These are phyloP conservation scores for Podosphaera aphanis DNA, from an alignment of 2,329 filamentous ascomycete species.

Conservation along the genomic window DNA sequence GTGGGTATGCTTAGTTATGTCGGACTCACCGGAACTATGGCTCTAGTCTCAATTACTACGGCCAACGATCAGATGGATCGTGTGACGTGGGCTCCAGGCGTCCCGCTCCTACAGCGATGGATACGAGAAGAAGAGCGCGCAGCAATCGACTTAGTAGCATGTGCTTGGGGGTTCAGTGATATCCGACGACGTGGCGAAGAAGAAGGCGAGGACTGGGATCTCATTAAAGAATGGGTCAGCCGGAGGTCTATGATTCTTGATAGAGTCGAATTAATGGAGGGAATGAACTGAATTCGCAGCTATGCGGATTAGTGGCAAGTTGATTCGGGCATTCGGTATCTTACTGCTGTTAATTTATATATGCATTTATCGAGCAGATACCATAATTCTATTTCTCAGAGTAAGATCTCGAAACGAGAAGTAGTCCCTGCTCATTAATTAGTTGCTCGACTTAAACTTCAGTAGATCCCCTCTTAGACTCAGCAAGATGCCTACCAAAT, in stretches of 20 bases:
- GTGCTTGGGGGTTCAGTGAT: constrained; percentile 81
- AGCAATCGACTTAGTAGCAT: constrained; percentile 64
- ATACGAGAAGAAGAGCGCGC: constrained; percentile 73
- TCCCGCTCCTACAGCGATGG: constrained; percentile 62
- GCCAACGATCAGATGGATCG: constrained; percentile 88
- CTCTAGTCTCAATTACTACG: constrained; percentile 63
- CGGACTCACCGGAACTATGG: constrained; percentile 56
- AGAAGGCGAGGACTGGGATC: constrained; percentile 74
- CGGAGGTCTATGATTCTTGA: constrained; percentile 78
- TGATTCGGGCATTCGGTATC: no score
- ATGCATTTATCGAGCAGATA: no score
- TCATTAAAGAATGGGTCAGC: constrained; percentile 59
- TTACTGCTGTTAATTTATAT: no score
- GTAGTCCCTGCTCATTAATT: no score
- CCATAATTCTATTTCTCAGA: no score
- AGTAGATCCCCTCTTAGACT: no score
- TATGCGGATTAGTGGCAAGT: no score
- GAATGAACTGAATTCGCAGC: constrained; percentile 40
- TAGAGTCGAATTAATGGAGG: constrained; percentile 71
- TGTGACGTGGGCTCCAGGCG: constrained; percentile 71
- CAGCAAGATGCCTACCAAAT: no score
- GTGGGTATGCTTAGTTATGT: constrained; percentile 66
- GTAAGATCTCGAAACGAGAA: no score
- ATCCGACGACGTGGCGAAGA: constrained; percentile 63
- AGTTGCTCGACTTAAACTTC: no score